Base-by-base conservation (phyloP, 805 yeast genomes). In the Spencermartinsiella europaea region DNA sequence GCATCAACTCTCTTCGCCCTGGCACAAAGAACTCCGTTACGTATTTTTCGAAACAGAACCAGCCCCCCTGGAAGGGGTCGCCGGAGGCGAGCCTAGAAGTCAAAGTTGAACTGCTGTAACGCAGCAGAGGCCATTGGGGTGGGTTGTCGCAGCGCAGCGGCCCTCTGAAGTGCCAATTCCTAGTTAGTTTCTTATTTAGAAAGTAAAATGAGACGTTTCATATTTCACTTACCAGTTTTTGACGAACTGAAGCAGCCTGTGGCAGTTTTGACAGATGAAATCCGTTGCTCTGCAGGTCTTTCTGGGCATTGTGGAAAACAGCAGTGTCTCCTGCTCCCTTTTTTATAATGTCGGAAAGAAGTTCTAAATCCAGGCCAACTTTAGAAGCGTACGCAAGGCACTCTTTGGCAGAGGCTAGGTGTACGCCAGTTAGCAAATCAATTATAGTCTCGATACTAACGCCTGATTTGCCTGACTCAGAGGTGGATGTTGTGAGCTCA, bases 61-160 rank as follows among this genome's bases (percentile, higher is more conserved):
- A n/a, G n/a, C n/a, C n/a, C n/a, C n/a, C n/a, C n/a, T n/a, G n/a
- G n/a, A n/a, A n/a, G n/a, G n/a, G n/a, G n/a, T n/a, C n/a, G n/a
- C n/a, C n/a, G n/a, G n/a, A n/a, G n/a, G n/a, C n/a, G n/a, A n/a
- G n/a, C n/a, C n/a, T n/a, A n/a, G n/a, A n/a, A n/a, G 4, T 31
- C 17, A 21, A 37, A 27, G 34, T 44, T 36, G 25, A 21, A 44
- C n/a, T 44, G 47, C 31, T 44, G 42, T 4, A 44, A 28, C n/a
- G 47, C 47, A 15, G 47, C 47, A 21, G 27, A 12, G 7, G 42
- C 42, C 47, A 44, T 44, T 38, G 47, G 47, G 42, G 38, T n/a
- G 4, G 47, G 47, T 14, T 44, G 47, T 8, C 38, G 20, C 25
- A 44, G 15, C 21, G 15, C 34, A 4, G 42, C 34, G 8, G 47